Conservation (phyloP, 257 asterid species). For the Solanum chmielewskii region DNA sequence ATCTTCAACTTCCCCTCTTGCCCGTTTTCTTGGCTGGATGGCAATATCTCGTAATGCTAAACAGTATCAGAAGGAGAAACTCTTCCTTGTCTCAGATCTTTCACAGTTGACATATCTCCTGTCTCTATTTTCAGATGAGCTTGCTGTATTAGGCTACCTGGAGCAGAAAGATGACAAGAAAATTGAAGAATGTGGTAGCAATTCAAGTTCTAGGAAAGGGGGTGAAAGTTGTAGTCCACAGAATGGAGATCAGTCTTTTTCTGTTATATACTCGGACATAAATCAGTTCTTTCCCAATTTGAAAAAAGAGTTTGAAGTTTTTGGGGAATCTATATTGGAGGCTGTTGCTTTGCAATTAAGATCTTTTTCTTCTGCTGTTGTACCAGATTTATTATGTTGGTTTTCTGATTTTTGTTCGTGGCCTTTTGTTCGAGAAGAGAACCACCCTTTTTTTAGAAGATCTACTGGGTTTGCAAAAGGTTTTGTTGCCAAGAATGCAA, state of each 20-base stretch:
- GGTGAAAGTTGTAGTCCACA: slow-evolving; percentile 23
- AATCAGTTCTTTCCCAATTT: slow-evolving; percentile 71
- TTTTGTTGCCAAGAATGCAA: slow-evolving; percentile 82
- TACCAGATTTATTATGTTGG: slow-evolving; percentile 92
- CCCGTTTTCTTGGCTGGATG: slow-evolving; percentile 93
- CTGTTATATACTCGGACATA: slow-evolving; percentile 53
- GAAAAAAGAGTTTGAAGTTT: slow-evolving; percentile 68
- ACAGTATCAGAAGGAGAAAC: slow-evolving; percentile 69
- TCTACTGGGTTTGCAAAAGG: slow-evolving; percentile 54
- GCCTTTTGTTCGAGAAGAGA: slow-evolving; percentile 57
- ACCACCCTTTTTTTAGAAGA: slow-evolving; percentile 14
- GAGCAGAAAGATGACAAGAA: slow-evolving; percentile 31
- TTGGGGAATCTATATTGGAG: slow-evolving; percentile 82
- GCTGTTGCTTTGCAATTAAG: slow-evolving; percentile 92
- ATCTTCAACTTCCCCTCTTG: slow-evolving; percentile 68
- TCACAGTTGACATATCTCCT: slow-evolving; percentile 56
- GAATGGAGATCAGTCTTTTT: slow-evolving; percentile 42
- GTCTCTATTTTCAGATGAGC: slow-evolving; percentile 79
- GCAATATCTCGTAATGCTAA: slow-evolving; percentile 81
- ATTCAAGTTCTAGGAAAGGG: slow-evolving; percentile 17
- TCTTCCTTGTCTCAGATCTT: slow-evolving; percentile 86
- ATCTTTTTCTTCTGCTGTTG: slow-evolving; percentile 54
- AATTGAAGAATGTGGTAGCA: slow-evolving; percentile 23
- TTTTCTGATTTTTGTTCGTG: slow-evolving; percentile 76
- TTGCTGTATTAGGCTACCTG: slow-evolving; percentile 45